These are phyloP conservation scores for Hymenoscyphus repandus DNA, from an alignment of 2,329 filamentous ascomycete species.

Conservation along the genomic window DNA sequence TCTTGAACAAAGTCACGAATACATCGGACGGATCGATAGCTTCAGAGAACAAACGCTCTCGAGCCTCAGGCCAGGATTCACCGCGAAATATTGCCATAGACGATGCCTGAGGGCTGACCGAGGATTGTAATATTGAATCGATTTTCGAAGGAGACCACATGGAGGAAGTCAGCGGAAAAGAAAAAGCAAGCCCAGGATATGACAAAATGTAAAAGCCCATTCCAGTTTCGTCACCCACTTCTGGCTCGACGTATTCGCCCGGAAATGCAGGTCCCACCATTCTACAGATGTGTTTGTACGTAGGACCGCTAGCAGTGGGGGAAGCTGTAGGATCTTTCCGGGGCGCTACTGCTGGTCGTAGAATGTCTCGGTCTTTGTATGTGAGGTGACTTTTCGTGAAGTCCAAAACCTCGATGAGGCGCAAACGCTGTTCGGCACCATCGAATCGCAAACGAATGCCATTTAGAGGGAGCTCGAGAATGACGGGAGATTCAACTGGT, in stretches of 20 bases:
- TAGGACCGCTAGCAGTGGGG: slow-evolving; percentile 53
- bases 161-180: slow-evolving; percentile 71
- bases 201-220: slow-evolving; percentile 82
- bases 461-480: slow-evolving; percentile 74
- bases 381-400: slow-evolving; percentile 80
- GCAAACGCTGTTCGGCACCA: slow-evolving; percentile 83
- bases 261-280: slow-evolving; percentile 92
- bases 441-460: slow-evolving; percentile 90
- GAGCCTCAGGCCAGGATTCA: slow-evolving; percentile 81
- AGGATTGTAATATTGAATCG: slow-evolving; percentile 76
- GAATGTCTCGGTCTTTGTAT: slow-evolving; percentile 76
- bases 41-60: slow-evolving; percentile 71
- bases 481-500: slow-evolving; percentile 70
- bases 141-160: slow-evolving; percentile 73
- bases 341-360: slow-evolving; percentile 51
- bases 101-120: slow-evolving; percentile 68
- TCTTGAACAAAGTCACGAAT: slow-evolving; percentile 61
- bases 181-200: slow-evolving; percentile 91
- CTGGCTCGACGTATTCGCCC: slow-evolving; percentile 78
- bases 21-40: slow-evolving; percentile 69
- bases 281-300: slow-evolving; percentile 83
- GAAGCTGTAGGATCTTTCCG: slow-evolving; percentile 24
- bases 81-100: slow-evolving; percentile 91
- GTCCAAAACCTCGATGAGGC: slow-evolving; percentile 85
- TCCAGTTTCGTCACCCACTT: slow-evolving; percentile 43